Evolutionary conservation across 768 basidiomycete species (phyloP).

Genomic region (Lactarius hengduanensis): DNA sequence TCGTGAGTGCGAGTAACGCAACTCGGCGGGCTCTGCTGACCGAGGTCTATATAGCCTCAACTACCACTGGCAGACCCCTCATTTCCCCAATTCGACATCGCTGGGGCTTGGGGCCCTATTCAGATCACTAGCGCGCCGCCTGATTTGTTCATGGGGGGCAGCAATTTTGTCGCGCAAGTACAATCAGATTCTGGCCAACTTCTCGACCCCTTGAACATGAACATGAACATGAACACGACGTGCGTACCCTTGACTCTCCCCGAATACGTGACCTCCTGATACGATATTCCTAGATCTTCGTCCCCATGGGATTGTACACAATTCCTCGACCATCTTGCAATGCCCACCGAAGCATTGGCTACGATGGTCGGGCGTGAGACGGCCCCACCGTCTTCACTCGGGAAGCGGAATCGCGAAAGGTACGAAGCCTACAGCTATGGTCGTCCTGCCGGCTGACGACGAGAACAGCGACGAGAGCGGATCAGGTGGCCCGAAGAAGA

Average conservation of each 20-base stretch:
- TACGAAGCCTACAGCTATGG: background rate
- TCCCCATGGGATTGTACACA: background rate
- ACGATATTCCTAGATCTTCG: background rate
- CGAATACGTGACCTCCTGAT: background rate
- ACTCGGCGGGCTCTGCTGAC: background rate
- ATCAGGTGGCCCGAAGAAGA: background rate
- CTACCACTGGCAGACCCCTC: background rate
- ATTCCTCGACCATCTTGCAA: background rate
- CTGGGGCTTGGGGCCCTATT: background rate
- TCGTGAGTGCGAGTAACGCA: background rate
- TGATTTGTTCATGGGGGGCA: background rate
- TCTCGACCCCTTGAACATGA: background rate
- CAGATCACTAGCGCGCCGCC: background rate
- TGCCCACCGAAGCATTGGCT: background rate
- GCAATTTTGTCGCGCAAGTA: background rate
- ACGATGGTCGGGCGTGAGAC: background rate
- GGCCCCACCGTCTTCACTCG: background rate
- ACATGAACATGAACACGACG: background rate
- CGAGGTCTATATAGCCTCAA: background rate
- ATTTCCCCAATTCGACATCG: background rate
- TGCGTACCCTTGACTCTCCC: background rate
- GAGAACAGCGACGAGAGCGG: background rate
- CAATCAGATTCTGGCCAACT: background rate
- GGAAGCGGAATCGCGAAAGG: background rate
- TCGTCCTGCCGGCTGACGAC: background rate